Evolutionary conservation across 371 early-diverging fungal species (phyloP), one percentile per base, ranked within the genome.

Genomic region (Mortierella sp.): DNA sequence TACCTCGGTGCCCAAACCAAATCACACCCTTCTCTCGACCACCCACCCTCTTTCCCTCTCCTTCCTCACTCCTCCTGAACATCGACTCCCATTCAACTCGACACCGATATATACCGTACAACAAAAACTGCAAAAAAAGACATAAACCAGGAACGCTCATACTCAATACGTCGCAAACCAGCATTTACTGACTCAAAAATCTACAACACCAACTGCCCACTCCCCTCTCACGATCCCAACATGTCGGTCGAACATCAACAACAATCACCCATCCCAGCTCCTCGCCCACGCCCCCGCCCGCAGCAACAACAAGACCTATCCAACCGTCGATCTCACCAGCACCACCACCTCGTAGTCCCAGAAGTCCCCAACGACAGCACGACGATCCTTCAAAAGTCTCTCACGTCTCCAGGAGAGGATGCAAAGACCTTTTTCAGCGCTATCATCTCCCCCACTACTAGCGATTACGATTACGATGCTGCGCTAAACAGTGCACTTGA

Each of bases 351-450:
- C 24, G 61, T 44, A 8, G 76, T 76, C 24, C 70, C 76, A 1
- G 31, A 40, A 4, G 52, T 71, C 63, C 24, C 37, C 40, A 71
- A 77, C 63, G 68, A 71, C 64, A 77, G 71, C 45, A 77, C 77
- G 9, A 71, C 68, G 0, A 41, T 77, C 37, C 66, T 71, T 19
- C 66, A 71, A 26, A 44, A 64, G 13, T 64, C 58, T 31, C 77
- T 69, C 10, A 37, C 67, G 11, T 41, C 41, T 24, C 66, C 55
- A 24, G 63, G 52, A 11, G 63, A 48, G 43, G 48, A 50, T 39
- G 31, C 39, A n/a, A 16, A 19, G 26, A 58, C 58, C 19, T 58
- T 48, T 37, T 66, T 76, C 63, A 76, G 66, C 8, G 41, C 70
- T 6, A 55, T 61, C 50, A 43, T 67, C 24, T 47, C 74, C 6